Conservation (phyloP, 306 rosid species). For the Cucumis melo region DNA sequence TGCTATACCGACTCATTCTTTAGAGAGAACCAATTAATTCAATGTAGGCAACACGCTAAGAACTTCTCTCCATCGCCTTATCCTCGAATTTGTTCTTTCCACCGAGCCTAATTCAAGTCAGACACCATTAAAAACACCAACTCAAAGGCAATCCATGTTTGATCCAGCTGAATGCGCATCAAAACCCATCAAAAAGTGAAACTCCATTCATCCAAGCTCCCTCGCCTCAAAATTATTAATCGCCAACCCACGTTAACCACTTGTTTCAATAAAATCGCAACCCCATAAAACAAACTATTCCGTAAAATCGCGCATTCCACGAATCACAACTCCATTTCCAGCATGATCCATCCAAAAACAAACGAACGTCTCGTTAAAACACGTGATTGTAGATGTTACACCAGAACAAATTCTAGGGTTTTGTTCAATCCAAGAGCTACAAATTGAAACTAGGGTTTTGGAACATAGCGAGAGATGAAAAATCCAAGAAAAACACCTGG, state of each 20-base stretch:
- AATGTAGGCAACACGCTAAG: slow-evolving; percentile 6
- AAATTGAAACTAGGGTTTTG: slow-evolving; percentile 40
- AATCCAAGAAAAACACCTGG: slow-evolving; percentile 14
- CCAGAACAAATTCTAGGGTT: slow-evolving; percentile 22
- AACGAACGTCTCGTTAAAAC: not conserved
- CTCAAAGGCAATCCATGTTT: slow-evolving; percentile 20
- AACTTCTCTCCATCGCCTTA: slow-evolving; percentile 13
- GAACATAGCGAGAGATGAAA: not conserved
- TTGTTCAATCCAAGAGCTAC: slow-evolving; percentile 23
- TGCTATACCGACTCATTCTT: not conserved
- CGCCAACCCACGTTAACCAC: slow-evolving; percentile 6
- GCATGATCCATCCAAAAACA: slow-evolving; percentile 1
- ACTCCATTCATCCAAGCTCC: slow-evolving; percentile 18
- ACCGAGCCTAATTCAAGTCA: slow-evolving; percentile 9
- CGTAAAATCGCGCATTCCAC: slow-evolving; percentile 16
- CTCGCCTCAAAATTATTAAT: not conserved
- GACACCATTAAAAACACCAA: not conserved
- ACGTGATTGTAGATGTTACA: not conserved
- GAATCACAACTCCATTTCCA: slow-evolving; percentile 15
- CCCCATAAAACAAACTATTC: slow-evolving; percentile 11
- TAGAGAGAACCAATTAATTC: slow-evolving; percentile 1
- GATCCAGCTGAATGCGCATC: slow-evolving; percentile 41
- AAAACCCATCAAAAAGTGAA: slow-evolving; percentile 13
- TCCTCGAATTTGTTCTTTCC: not conserved
- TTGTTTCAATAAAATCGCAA: not conserved